A percentile compares a stretch with the other conserved stretches of the same genome.
Evolutionary conservation across 2,329 filamentous ascomycete species (phyloP).

Genomic region (Lachnellula willkommii): DNA sequence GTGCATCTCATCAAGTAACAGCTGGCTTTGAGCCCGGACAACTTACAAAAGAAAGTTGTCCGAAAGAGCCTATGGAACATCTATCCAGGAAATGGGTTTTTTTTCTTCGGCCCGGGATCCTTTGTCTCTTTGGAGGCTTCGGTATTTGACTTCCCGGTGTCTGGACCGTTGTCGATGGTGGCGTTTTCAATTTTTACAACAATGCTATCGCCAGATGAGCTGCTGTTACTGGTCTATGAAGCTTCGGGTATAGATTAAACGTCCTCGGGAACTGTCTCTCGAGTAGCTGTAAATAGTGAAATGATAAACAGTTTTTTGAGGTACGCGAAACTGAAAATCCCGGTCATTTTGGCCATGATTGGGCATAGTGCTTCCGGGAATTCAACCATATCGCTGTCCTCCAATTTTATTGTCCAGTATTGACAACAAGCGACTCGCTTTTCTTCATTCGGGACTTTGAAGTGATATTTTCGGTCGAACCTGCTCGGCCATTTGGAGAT

Average conservation of each 20-base stretch:
- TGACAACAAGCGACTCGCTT: conserved; percentile 54
- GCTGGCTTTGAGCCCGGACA: not conserved
- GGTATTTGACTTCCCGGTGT: not conserved
- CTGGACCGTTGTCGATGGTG: not conserved
- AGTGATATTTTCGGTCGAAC: conserved; percentile 63
- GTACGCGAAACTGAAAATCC: conserved; percentile 63
- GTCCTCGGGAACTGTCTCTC: not conserved
- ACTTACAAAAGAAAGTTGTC: not conserved
- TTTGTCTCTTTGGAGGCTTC: not conserved
- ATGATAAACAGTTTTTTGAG: conserved; percentile 65
- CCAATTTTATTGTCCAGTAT: conserved; percentile 57
- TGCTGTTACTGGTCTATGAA: not conserved
- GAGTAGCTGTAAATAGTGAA: conserved; percentile 50
- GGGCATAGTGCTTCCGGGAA: conserved; percentile 54
- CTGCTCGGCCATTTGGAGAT: conserved; percentile 60
- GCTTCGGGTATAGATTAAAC: not conserved
- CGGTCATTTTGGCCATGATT: conserved; percentile 54
- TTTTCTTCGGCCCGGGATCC: too few relatives aligned
- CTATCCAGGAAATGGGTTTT: too few relatives aligned
- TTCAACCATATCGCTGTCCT: conserved; percentile 49
- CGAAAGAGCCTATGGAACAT: not conserved
- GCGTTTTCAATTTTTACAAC: not conserved
- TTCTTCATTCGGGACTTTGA: conserved; percentile 49
- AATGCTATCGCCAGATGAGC: not conserved
- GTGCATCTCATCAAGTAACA: not conserved